phyloP scores from a whole-genome alignment of 192 early-diverging fungal genomes.

The Coemansia sp. region DNA sequence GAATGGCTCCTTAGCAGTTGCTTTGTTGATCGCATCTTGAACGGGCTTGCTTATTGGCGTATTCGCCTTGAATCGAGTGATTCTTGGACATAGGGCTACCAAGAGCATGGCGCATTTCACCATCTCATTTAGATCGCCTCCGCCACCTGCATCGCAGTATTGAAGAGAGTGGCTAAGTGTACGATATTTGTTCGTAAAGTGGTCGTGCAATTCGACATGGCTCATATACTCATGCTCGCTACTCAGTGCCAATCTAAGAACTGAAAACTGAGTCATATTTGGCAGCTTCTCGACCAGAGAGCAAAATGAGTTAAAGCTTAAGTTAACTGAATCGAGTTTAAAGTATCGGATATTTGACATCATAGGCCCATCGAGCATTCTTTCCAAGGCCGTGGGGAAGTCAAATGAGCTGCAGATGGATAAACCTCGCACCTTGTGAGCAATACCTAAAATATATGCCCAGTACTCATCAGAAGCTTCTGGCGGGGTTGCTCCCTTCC shows the following conservation, averaged over 20 bases:
- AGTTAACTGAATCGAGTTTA: background rate
- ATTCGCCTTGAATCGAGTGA: background rate
- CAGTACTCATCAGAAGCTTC: background rate
- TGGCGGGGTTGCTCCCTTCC: background rate
- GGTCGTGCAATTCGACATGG: background rate
- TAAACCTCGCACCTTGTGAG: background rate
- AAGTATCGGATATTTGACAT: background rate
- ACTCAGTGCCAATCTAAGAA: background rate
- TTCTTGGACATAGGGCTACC: background rate
- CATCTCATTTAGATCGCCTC: background rate
- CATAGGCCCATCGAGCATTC: background rate
- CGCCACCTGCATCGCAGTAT: background rate
- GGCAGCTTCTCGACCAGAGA: constrained; percentile 3
- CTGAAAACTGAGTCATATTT: background rate
- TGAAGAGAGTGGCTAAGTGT: background rate
- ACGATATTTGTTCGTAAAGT: background rate
- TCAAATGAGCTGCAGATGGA: background rate
- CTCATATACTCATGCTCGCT: background rate
- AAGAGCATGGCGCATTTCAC: background rate
- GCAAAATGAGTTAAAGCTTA: background rate
- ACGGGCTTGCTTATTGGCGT: background rate
- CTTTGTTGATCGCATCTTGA: background rate
- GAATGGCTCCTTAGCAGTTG: background rate
- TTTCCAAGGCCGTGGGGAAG: background rate
- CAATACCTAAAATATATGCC: background rate